Base-by-base conservation (phyloP, 345 rosid genomes). In the Turnera subulata region DNA sequence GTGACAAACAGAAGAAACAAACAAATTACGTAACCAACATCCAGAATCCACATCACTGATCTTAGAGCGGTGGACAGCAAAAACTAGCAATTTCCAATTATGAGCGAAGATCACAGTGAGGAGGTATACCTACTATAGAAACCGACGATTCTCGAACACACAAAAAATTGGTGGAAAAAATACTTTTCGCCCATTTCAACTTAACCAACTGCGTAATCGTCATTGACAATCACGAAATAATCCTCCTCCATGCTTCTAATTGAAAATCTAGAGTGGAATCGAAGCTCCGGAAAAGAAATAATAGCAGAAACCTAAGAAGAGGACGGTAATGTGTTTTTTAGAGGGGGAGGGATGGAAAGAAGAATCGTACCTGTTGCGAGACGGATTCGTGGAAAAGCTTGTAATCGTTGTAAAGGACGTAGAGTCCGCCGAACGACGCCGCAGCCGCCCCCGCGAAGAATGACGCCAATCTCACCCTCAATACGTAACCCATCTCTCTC, bases 371-470 rank as follows among this genome's bases (percentile, higher is more conserved):
- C 96, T 87, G 92, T 17, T 77, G 87, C 70, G 88, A 74, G 66
- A 90, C 73, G 59, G 97, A 76, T 56, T 85, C 78, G 63, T 89
- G 92, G 56, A 94, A 94, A 67, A 72, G 62, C 65, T 84, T 84
- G 84, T 87, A 93, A 67, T 93, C 99, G 63, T 82, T 81, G 57
- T 84, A 84, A 50, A 93, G 96, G 47, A 87, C 14, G 68, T 76
- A 82, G 42, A 93, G 62, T 4, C 96, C 99, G 18, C 79, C 45
- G 56, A 79, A 76, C 16, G 99, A 93, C 38, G 97, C 90, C 62
- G 88, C 67, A 13, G 99, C 90, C 0, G 92, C 90, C 54, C 96
- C 97, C 15, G 96, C 81, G 63, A 90, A 90, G 77, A 93, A 93
- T 11, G 99, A 87, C 32, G 95, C 96, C 68, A 90, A 73, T 74